These are phyloP conservation scores for Paramecium biaurelia DNA, from an alignment of 73 alveolate species.

Conservation along the genomic window DNA sequence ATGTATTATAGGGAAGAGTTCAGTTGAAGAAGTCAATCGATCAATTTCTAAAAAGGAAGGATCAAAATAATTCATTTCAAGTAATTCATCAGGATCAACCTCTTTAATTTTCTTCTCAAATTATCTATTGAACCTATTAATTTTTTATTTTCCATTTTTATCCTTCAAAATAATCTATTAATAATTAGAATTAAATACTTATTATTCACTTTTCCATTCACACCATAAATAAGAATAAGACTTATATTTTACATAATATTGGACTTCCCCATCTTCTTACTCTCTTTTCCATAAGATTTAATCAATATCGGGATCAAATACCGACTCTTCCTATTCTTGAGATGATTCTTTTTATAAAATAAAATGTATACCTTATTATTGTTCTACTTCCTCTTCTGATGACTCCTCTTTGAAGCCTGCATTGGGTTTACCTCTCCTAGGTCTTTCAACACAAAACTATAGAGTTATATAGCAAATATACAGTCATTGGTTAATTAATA, in stretches of 20 bases:
- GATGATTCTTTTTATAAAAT: conserved; percentile 32
- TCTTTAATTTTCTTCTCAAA: conserved; percentile 58
- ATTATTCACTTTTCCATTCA: conserved; percentile 57
- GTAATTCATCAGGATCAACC: conserved; percentile 40
- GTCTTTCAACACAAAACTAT: background rate
- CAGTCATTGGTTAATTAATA: background rate
- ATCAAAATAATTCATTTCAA: conserved; percentile 37
- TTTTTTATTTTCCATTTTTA: conserved; percentile 56
- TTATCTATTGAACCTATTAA: conserved; percentile 41
- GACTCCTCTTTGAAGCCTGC: background rate
- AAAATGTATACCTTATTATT: conserved; percentile 11
- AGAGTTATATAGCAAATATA: background rate
- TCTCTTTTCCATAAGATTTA: conserved; percentile 52
- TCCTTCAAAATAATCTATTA: conserved; percentile 26
- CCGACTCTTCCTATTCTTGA: conserved; percentile 42
- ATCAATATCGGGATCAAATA: conserved; percentile 63
- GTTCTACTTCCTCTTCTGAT: background rate
- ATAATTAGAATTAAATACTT: background rate
- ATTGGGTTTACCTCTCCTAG: background rate
- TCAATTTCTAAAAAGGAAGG: conserved; percentile 61
- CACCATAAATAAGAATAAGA: conserved; percentile 59
- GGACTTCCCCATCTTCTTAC: background rate
- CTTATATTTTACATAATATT: conserved; percentile 51
- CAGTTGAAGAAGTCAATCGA: conserved; percentile 58
- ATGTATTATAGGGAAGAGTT: conserved; percentile 84